phyloP scores from a whole-genome alignment of 441 rosid species.

The Melastoma candidum region DNA sequence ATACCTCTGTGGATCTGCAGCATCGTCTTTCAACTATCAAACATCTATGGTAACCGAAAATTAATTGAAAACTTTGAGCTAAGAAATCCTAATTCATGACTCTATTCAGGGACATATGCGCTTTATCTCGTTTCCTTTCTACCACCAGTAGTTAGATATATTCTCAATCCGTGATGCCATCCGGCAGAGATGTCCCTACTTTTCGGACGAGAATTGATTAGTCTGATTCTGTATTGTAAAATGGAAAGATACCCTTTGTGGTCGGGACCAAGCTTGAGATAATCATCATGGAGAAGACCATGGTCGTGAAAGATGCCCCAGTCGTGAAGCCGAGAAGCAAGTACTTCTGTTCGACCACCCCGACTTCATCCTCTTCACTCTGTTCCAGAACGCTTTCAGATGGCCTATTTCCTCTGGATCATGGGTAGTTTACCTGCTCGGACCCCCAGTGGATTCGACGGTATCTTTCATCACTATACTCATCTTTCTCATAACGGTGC shows the following conservation, averaged over 20 bases:
- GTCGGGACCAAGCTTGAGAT: conserved; percentile 29
- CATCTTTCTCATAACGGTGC: not conserved
- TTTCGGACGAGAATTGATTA: not conserved
- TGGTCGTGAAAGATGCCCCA: conserved; percentile 28
- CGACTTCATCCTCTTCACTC: conserved; percentile 21
- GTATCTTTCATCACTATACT: not conserved
- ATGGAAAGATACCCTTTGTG: conserved; percentile 19
- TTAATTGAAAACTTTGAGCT: not conserved
- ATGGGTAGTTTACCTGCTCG: conserved; percentile 22
- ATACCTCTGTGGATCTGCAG: too few relatives aligned
- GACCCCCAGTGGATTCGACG: not conserved
- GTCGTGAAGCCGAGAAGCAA: conserved; percentile 23
- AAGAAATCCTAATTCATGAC: not conserved
- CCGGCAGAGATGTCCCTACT: not conserved
- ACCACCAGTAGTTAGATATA: conserved; percentile 22
- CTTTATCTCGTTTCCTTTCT: conserved; percentile 19
- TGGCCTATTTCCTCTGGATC: conserved; percentile 52
- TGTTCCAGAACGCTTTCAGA: conserved; percentile 57
- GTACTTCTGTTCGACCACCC: conserved; percentile 32
- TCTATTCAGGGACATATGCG: conserved; percentile 20
- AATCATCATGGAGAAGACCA: conserved; percentile 23
- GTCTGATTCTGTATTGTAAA: not conserved
- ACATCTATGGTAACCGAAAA: conserved; percentile 15
- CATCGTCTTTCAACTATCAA: conserved; percentile 18
- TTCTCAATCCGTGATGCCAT: not conserved